A percentile compares a stretch with the other conserved stretches of the same genome.
Evolutionary conservation across 2,329 filamentous ascomycete species (phyloP).

Genomic region (Claviceps purpurea): DNA sequence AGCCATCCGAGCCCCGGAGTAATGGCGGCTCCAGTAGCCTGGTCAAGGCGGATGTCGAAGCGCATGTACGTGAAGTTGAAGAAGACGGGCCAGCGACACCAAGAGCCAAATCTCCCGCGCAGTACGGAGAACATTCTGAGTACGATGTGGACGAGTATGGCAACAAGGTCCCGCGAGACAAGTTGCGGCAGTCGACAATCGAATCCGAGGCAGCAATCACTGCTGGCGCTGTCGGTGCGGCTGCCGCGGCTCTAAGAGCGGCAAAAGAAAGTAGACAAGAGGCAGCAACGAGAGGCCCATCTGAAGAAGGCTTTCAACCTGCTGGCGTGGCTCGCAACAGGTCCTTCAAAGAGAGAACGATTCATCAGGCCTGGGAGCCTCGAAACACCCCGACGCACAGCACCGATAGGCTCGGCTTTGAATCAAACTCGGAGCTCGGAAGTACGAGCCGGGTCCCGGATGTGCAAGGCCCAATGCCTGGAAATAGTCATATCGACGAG

Average conservation of each 20-base stretch:
- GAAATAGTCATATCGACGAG: constrained; percentile 53
- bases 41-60: constrained; percentile 27
- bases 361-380: constrained; percentile 37
- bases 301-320: constrained; percentile 27
- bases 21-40: constrained; percentile 24
- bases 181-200: constrained; percentile 37
- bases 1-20: constrained; percentile 17
- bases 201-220: constrained; percentile 45
- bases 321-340: constrained; percentile 45
- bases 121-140: constrained; percentile 36
- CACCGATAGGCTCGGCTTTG: constrained; percentile 41
- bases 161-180: constrained; percentile 35
- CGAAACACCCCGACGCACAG: constrained; percentile 45
- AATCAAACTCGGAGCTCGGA: constrained; percentile 44
- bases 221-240: constrained; percentile 39
- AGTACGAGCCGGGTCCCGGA: constrained; percentile 54
- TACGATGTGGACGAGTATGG: constrained; percentile 47
- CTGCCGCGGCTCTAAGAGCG: constrained; percentile 37
- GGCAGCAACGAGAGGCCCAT: constrained; percentile 16
- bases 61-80: constrained; percentile 22
- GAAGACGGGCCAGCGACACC: constrained; percentile 29
- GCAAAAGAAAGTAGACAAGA: constrained; percentile 33
- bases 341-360: constrained; percentile 53
- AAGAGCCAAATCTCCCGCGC: constrained; percentile 21
- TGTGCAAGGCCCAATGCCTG: constrained; percentile 57